These are phyloP conservation scores for Clonostachys solani DNA, from an alignment of 2,329 filamentous ascomycete species.

Conservation along the genomic window DNA sequence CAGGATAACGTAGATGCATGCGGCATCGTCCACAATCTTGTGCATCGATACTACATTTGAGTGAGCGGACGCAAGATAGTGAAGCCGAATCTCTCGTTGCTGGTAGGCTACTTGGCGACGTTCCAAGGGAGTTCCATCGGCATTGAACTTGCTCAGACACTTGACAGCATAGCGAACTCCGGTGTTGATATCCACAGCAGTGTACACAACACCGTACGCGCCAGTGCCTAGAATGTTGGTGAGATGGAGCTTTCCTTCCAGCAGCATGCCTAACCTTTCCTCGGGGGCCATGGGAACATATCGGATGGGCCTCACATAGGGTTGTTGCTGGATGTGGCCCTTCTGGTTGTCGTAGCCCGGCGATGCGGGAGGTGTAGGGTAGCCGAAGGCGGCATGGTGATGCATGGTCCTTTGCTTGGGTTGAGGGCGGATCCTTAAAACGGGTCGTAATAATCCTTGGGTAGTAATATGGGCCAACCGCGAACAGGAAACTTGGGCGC, in stretches of 20 bases:
- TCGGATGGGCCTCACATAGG: slow-evolving; percentile 20
- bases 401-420: slow-evolving; percentile 40
- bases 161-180: slow-evolving; percentile 89
- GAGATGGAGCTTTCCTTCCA: slow-evolving; percentile 80
- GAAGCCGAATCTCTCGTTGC: slow-evolving; percentile 85
- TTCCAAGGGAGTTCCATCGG: slow-evolving; percentile 68
- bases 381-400: slow-evolving; percentile 52
- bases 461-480: slow-evolving; percentile 5
- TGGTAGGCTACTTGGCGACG: slow-evolving; percentile 85
- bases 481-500: neutral
- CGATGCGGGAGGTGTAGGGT: slow-evolving; percentile 54
- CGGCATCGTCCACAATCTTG: slow-evolving; percentile 85
- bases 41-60: slow-evolving; percentile 90
- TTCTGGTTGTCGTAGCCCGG: slow-evolving; percentile 47
- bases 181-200: slow-evolving; percentile 78
- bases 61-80: slow-evolving; percentile 84
- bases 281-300: slow-evolving; percentile 65
- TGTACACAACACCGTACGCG: slow-evolving; percentile 95
- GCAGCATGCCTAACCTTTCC: slow-evolving; percentile 78
- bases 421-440: slow-evolving; percentile 8
- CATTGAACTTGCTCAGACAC: slow-evolving; percentile 87
- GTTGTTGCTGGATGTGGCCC: slow-evolving; percentile 30
- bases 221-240: slow-evolving; percentile 85
- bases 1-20: slow-evolving; percentile 94
- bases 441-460: slow-evolving; percentile 23